Evolutionary conservation across 192 early-diverging fungal genomes (phyloP), one percentile per base, ranked within the genome.

Genomic region (Dissophora globulifera): DNA sequence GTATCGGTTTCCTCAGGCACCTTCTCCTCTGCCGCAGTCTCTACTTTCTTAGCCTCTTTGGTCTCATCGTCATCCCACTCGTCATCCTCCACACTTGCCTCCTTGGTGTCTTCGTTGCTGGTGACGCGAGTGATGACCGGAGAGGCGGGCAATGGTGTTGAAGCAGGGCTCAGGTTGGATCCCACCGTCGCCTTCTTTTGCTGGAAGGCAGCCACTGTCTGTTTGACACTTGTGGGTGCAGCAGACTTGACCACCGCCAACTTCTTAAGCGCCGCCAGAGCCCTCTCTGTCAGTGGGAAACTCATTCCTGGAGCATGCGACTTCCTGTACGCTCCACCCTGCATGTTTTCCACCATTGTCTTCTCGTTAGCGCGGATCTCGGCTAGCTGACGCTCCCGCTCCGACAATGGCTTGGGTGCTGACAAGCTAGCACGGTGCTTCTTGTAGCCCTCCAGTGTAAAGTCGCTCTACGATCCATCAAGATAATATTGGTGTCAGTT

Each of bases 361-460:
- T 66, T 66, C 62, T 87, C 86, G 76, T 91, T 90, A 7, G 85
- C 88, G 29, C 57, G 52, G 25, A 93, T 79, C 48, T 87, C 86
- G 58, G 85, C 84, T 58, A 91, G 62, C 74, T 96, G 94, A 51
- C 80, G 69, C 79, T 98, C 96, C 57, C 92, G 90, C 74, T 93
- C 89, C 12, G 94, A 94, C 75, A 95, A 62, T 7, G 96, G 96
- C 13, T 90, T 92, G 0, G 81, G 87, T 1, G 94, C 90, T 22
- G 62, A 40, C 60, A 90, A 82, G 59, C 90, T 89, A 20, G 51
- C 57, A 6, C 85, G 46, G 64, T 93, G 89, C 49, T 79, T 84
- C 46, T 82, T 70, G 65, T 91, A 93, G 1, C 90, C 88, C 11
- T 90, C 87, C 22, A 83, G 61, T 3, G 91, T 81, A 50, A 92